These are phyloP conservation scores for Pseudozyma hubeiensis DNA, from an alignment of 1,284 basidiomycete species.

Conservation along the genomic window DNA sequence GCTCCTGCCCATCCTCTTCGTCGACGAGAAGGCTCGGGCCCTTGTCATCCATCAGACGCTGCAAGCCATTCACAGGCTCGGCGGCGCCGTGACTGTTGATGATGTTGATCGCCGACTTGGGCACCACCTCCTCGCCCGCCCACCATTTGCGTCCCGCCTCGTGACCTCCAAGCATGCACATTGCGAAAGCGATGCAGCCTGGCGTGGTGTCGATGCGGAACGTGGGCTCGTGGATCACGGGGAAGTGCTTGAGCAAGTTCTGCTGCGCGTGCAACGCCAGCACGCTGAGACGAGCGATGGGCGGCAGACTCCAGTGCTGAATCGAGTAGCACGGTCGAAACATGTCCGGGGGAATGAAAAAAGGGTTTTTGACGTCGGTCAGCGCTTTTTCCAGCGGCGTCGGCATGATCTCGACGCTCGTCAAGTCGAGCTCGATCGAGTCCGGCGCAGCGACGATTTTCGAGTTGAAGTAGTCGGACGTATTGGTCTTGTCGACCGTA, in stretches of 20 bases:
- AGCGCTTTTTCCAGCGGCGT: slow-evolving; percentile 51
- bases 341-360: slow-evolving; percentile 56
- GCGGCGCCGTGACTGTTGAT: slow-evolving; percentile 28
- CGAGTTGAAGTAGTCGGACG: slow-evolving; percentile 50
- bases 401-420: slow-evolving; percentile 17
- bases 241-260: slow-evolving; percentile 62
- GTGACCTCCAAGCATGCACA: slow-evolving; percentile 60
- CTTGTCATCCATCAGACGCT: slow-evolving; percentile 14
- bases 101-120: slow-evolving; percentile 36
- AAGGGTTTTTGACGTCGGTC: slow-evolving; percentile 54
- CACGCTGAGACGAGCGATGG: slow-evolving; percentile 55
- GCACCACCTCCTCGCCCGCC: slow-evolving; percentile 61
- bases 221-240: slow-evolving; percentile 61
- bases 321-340: slow-evolving; percentile 59
- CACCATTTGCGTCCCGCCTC: slow-evolving; percentile 61
- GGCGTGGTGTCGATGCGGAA: slow-evolving; percentile 61
- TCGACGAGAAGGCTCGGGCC: slow-evolving; percentile 36
- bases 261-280: slow-evolving; percentile 60
- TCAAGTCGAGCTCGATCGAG: slow-evolving; percentile 7
- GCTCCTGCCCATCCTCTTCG: slow-evolving; percentile 59
- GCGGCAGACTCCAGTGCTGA: slow-evolving; percentile 57
- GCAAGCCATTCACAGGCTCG: slow-evolving; percentile 5
- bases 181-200: slow-evolving; percentile 56
- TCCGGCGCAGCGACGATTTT: slow-evolving; percentile 21
- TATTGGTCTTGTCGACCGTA: slow-evolving; percentile 29